Base-by-base conservation (phyloP, 1,139 yeast species). In the Lodderomyces jiufengensis region DNA sequence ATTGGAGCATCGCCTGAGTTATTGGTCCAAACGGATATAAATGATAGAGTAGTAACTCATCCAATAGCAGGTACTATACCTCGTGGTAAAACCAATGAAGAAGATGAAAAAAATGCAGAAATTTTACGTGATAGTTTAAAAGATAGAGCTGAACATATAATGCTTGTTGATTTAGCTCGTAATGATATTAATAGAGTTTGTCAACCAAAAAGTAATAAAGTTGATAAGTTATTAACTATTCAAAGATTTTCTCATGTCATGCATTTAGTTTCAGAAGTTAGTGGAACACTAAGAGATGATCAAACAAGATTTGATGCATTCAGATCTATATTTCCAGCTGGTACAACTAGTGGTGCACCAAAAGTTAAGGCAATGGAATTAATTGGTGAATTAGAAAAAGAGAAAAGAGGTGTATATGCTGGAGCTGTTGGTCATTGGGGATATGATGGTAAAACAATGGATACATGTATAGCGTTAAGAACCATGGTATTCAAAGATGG, bases 351-450 rank as follows among this genome's bases (percentile, higher is more conserved):
- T 43, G 98, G 98, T 27, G 97, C 98, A 1, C 98, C 98, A 38
- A 92, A 92, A 63, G 95, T 92, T 33, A 78, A 78, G 48, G 98
- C 98, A 8, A 92, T 92, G 98, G 95, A 90, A 59, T 70, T 92
- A 34, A 87, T 92, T 52, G 84, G 84, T 21, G 95, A 86, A 55
- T 67, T 92, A 36, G 98, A 92, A 57, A 73, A 78, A 46, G 97
- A 92, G 55, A 86, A 88, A 54, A 75, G 98, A 54, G 98, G 98
- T 29, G 90, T 90, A 10, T 92, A 92, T 55, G 98, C 98, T 1
- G 98, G 98, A 45, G 98, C 98, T 1, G 97, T 92, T n/a, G 98
- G 98, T 9, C 84, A 85, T 58, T 92, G 97, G 96, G 90, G 95
- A 1, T 92, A 88, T 56, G 95, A 87, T 52, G 87, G 94, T 12